Conservation (phyloP, 2,329 filamentous ascomycete species). For the Domatiomyces catenatus region DNA sequence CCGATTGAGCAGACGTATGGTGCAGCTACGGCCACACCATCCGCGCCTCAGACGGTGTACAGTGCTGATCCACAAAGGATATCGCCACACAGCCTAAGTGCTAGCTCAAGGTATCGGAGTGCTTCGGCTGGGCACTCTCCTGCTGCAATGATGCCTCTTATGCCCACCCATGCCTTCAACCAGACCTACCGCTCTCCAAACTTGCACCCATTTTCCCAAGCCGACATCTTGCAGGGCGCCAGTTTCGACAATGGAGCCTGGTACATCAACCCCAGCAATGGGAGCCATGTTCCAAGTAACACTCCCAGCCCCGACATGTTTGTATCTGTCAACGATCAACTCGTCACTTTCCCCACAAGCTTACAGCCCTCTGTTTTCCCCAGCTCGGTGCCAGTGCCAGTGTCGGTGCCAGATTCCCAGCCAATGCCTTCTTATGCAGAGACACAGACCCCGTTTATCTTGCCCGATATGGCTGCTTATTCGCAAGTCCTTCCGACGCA, state of each 20-base stretch:
- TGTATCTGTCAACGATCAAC: background rate
- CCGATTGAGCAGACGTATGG: conserved; percentile 42
- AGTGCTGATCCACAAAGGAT: conserved; percentile 19
- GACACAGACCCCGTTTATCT: background rate
- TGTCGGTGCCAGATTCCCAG: background rate
- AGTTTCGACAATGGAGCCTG: background rate
- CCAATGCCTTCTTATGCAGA: background rate
- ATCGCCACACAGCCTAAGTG: conserved; percentile 15
- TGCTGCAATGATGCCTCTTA: conserved; percentile 3
- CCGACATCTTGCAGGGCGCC: background rate
- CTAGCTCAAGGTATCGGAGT: conserved; percentile 18
- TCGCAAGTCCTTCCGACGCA: background rate
- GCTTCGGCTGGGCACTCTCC: conserved; percentile 17
- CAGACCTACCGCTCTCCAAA: background rate
- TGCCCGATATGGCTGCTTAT: background rate
- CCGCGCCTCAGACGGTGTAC: conserved; percentile 3
- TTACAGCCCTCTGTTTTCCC: background rate
- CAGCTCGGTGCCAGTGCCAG: background rate
- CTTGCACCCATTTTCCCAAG: background rate
- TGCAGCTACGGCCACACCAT: conserved; percentile 24
- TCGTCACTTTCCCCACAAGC: background rate
- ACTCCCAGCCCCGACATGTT: background rate
- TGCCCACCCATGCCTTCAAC: background rate
- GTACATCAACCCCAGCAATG: background rate
- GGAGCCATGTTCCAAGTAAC: background rate